These are phyloP conservation scores for Fusarium mundagurra DNA, from an alignment of 2,329 filamentous ascomycete species.

Conservation along the genomic window DNA sequence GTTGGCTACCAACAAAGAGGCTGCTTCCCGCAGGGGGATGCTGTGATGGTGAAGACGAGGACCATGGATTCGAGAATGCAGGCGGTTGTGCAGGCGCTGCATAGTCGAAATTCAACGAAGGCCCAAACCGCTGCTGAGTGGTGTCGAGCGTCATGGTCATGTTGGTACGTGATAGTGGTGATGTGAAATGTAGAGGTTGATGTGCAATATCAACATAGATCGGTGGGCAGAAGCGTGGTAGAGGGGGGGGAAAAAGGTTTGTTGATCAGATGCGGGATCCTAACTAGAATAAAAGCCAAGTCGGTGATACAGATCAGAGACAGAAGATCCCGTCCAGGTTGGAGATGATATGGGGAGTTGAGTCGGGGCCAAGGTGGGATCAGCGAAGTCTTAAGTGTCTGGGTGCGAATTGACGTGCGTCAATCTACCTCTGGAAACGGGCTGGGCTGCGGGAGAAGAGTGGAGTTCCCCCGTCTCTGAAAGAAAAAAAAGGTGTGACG, in stretches of 20 bases:
- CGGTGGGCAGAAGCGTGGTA: constrained; percentile 32
- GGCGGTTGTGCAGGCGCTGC: constrained; percentile 59
- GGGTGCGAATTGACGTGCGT: constrained; percentile 53
- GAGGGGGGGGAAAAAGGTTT: constrained; percentile 44
- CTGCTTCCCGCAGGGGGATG: constrained; percentile 63
- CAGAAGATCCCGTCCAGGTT: constrained; percentile 49
- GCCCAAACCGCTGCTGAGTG: constrained; percentile 83
- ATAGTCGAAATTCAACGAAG: constrained; percentile 82
- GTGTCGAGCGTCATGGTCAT: constrained; percentile 98
- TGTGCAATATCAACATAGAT: constrained; percentile 40
- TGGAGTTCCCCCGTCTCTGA: constrained; percentile 49
- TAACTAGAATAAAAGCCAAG: constrained; percentile 57
- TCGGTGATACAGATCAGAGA: constrained; percentile 55
- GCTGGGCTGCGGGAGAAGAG: constrained; percentile 52
- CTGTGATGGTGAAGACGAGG: constrained; percentile 59
- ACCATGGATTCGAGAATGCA: constrained; percentile 95
- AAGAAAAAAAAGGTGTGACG: constrained; percentile 57
- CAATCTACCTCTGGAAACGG: constrained; percentile 51
- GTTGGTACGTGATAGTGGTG: constrained; percentile 49
- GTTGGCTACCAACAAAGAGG: constrained; percentile 72
- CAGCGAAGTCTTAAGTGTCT: constrained; percentile 69
- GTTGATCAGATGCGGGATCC: constrained; percentile 65
- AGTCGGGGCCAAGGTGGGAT: constrained; percentile 58
- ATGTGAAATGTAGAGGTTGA: constrained; percentile 26
- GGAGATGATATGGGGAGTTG: constrained; percentile 47